These are phyloP conservation scores for Mycena rosella DNA, from an alignment of 768 basidiomycete genomes.

Conservation along the genomic window DNA sequence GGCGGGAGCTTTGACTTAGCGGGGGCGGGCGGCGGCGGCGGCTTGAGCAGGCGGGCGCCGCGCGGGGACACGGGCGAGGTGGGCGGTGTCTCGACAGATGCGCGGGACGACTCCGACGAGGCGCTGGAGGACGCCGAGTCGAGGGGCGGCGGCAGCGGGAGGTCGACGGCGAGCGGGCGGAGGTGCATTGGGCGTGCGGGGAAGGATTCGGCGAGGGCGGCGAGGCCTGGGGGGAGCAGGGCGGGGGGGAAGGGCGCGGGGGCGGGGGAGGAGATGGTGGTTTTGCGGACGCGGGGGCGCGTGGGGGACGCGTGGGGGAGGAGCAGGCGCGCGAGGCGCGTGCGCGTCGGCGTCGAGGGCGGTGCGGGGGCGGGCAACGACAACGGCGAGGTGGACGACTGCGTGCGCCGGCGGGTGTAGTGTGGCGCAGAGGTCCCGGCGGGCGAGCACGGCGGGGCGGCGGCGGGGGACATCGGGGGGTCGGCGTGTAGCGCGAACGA, in stretches of 20 bases:
- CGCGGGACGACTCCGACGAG: background rate
- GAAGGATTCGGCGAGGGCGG: background rate
- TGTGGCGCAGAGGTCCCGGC: no score
- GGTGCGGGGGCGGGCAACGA: background rate
- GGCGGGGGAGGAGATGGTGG: slow-evolving; percentile 30
- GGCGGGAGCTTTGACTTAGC: slow-evolving; percentile 4
- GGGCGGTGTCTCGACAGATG: slow-evolving; percentile 27
- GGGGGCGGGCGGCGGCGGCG: background rate
- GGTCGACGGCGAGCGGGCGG: background rate
- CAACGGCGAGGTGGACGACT: background rate
- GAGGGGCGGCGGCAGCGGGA: no score
- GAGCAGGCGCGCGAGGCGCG: slow-evolving; percentile 27
- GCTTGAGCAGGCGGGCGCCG: background rate
- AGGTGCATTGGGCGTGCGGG: slow-evolving; percentile 6
- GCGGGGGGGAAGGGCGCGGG: slow-evolving; percentile 20
- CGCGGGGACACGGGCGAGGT: background rate
- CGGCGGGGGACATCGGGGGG: no score
- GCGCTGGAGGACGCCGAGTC: background rate
- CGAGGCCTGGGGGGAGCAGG: slow-evolving; percentile 8
- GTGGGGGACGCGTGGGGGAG: slow-evolving; percentile 1
- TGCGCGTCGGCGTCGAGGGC: slow-evolving; percentile 9
- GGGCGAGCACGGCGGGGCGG: no score
- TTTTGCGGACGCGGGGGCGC: slow-evolving; percentile 12
- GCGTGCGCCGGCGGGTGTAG: background rate
- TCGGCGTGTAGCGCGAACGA: no score